Evolutionary conservation across 257 asterid genomes (phyloP), one percentile per base, ranked within the genome.

Genomic region (Primulina huaijiensis): DNA sequence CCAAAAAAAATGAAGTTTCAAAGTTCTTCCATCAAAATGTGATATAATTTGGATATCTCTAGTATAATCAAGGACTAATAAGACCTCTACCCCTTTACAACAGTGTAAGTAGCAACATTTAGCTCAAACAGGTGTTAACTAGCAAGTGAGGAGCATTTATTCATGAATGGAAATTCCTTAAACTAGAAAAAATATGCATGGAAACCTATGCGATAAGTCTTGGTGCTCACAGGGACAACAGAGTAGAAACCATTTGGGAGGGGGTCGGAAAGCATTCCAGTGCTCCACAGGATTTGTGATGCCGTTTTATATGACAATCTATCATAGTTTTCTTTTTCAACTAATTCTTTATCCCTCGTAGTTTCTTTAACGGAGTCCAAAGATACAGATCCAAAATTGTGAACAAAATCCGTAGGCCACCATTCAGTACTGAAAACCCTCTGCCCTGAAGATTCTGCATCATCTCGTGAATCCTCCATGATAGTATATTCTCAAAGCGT

Each of bases 221-320:
- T 60, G 62, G 79, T 72, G 75, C 99, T 94, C 81, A 94, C 99
- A 8, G 97, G 96, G 77, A 85, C 85, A 76, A 91, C 83, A 67
- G 94, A 89, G 85, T 89, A 94, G 88, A 94, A 94, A 68, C 99
- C 99, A 82, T 91, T 89, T 72, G 97, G 97, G 79, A 94, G 88
- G 43, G 89, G 92, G 66, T 85, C 97, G 37, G 90, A 87, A 72
- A 94, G 96, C 82, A 81, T 79, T 73, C 97, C 96, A 38, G 95
- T 87, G 78, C 88, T 84, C 99, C 99, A 94, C 55, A 94, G 88
- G 69, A 84, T 83, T 82, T 88, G 92, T 40, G 99, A 94, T 66
- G 99, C 97, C 50, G 81, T 80, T 77, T 78, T 80, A 73, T 65
- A 75, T 35, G 83, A 78, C 43, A 79, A 79, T 20, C 82, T 84